Percentiles rank a stretch among this genome's conserved stretches.
These are phyloP conservation scores for Aristolochia californica DNA, from an alignment of 164 flowering plant genomes.

Conservation along the genomic window DNA sequence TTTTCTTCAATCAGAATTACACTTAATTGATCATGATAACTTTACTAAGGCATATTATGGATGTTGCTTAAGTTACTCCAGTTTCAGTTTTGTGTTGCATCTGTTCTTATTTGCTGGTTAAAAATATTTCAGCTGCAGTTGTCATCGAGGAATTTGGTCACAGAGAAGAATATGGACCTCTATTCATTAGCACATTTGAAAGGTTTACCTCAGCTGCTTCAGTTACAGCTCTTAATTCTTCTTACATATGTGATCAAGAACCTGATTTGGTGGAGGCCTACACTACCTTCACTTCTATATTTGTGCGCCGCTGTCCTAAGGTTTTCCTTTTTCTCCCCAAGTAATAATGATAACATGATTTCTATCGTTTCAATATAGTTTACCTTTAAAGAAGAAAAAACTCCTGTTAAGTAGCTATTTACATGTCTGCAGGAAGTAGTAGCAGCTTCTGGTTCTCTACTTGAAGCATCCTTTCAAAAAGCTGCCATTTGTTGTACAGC, in stretches of 20 bases:
- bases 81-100: too few relatives aligned
- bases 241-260: constrained; percentile 96
- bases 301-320: constrained; percentile 66
- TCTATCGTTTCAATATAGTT: too few relatives aligned
- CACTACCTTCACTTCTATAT: constrained; percentile 60
- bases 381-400: too few relatives aligned
- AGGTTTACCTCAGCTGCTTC: constrained; percentile 76
- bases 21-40: too few relatives aligned
- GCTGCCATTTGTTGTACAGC: constrained; percentile 97
- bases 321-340: constrained; percentile 16
- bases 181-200: constrained; percentile 69
- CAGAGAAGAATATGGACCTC: constrained; percentile 72
- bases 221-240: constrained; percentile 73
- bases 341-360: too few relatives aligned
- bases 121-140: constrained; percentile 47
- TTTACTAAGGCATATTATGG: too few relatives aligned
- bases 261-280: constrained; percentile 96
- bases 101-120: too few relatives aligned
- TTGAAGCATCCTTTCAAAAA: constrained; percentile 84
- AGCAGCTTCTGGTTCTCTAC: constrained; percentile 63
- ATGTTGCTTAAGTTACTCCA: too few relatives aligned
- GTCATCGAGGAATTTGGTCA: constrained; percentile 88
- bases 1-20: too few relatives aligned
- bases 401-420: not conserved
- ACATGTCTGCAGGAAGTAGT: constrained; percentile 51